A percentile compares a stretch with the other conserved stretches of the same genome.
Evolutionary conservation across 768 basidiomycete species (phyloP).

Genomic region (Tylopilus subfusipes): DNA sequence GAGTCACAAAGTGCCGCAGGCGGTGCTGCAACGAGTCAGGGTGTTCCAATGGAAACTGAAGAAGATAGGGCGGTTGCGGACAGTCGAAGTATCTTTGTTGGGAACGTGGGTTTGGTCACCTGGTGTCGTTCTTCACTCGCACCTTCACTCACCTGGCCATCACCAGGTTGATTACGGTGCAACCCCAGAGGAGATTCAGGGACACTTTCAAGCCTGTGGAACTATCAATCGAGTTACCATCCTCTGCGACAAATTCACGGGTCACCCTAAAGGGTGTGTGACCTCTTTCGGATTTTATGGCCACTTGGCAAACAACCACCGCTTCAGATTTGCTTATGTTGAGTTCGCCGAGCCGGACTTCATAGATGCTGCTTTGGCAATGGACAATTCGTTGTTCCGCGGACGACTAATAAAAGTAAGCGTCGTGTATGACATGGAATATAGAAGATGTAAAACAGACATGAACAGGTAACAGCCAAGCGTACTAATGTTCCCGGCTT

Average conservation of each 20-base stretch:
- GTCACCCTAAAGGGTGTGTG: slow-evolving; percentile 92
- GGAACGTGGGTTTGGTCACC: slow-evolving; percentile 69
- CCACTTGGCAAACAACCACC: slow-evolving; percentile 8
- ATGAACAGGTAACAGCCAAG: slow-evolving; percentile 84
- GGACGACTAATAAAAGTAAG: slow-evolving; percentile 88
- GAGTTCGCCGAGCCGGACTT: slow-evolving; percentile 94
- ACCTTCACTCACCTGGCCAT: slow-evolving; percentile 10
- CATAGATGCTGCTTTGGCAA: slow-evolving; percentile 84
- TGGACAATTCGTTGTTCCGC: slow-evolving; percentile 96
- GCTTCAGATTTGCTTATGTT: slow-evolving; percentile 88
- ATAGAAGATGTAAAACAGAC: neutral
- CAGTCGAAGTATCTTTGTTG: slow-evolving; percentile 86
- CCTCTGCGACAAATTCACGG: slow-evolving; percentile 99
- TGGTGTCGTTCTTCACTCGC: slow-evolving; percentile 1
- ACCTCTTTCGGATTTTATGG: neutral
- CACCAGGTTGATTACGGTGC: slow-evolving; percentile 92
- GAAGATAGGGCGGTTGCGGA: slow-evolving; percentile 85
- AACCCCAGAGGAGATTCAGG: slow-evolving; percentile 97
- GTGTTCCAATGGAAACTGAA: slow-evolving; percentile 66
- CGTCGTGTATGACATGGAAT: neutral
- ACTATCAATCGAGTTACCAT: slow-evolving; percentile 99
- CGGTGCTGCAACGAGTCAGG: slow-evolving; percentile 42
- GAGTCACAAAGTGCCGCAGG: slow-evolving; percentile 51
- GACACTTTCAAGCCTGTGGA: slow-evolving; percentile 95
- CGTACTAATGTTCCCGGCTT: slow-evolving; percentile 95